Percentiles rank a stretch among this genome's conserved stretches.
Evolutionary conservation across 2,329 filamentous ascomycete genomes (phyloP).

Genomic region (Emmonsiellopsis sp.): DNA sequence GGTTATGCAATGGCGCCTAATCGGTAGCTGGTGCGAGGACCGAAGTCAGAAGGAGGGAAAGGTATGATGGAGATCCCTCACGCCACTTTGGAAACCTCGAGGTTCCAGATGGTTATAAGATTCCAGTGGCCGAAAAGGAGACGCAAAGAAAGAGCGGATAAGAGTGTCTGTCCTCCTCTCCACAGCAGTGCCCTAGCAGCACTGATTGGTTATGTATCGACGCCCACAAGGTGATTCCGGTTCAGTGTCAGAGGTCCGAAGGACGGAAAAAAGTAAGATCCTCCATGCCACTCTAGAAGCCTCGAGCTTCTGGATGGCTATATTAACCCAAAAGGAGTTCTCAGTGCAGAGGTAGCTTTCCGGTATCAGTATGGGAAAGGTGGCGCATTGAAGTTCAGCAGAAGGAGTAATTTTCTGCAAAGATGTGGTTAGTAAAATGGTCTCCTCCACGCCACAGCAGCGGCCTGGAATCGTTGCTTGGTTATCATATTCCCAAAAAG

Average conservation of each 20-base stretch:
- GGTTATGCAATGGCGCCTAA: too few species aligned
- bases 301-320: constrained; percentile 2
- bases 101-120: constrained; percentile 1
- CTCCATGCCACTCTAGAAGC: constrained; percentile 1
- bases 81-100: constrained; percentile 2
- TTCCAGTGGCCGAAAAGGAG: neutral
- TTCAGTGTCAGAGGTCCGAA: neutral
- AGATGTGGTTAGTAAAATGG: neutral
- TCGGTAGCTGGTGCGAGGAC: too few species aligned
- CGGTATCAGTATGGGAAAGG: neutral
- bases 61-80: neutral
- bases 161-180: neutral
- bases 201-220: neutral
- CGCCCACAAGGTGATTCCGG: neutral
- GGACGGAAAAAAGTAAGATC: neutral
- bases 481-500: neutral
- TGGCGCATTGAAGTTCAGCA: neutral
- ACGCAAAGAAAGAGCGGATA: neutral
- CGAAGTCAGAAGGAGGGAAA: neutral
- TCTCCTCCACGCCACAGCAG: constrained; percentile 4
- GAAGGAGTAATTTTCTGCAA: too few species aligned
- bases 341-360: neutral
- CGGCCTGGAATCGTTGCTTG: neutral
- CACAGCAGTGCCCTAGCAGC: neutral
- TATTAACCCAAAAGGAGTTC: neutral